Base-by-base conservation (phyloP, 306 rosid genomes). In the Inga leiocalycina region DNA sequence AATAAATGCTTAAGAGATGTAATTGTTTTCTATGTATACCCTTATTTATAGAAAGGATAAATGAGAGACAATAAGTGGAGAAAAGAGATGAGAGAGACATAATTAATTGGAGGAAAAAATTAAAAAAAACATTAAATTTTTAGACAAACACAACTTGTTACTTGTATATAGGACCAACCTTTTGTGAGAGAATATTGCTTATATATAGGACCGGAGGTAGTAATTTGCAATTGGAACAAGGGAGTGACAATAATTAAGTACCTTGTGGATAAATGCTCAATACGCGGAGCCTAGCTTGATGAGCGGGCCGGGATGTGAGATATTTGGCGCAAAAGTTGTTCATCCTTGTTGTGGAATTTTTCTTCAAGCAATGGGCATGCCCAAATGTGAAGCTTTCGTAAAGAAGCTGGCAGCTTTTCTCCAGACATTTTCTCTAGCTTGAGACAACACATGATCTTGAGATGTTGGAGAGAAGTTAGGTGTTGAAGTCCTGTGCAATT, bases 321-420 rank as follows among this genome's bases (percentile, higher is more conserved):
- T n/a, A 57, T 57, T 3, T 3, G 1, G 65, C 5, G 0, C 15
- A n/a, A 0, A 57, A 57, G 12, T 8, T 57, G 1, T 57, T 9
- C 5, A 41, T 73, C 5, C 74, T 61, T 74, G 32, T 0, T 64
- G 14, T 66, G 20, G 75, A 73, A 81, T 13, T 1, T 19, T 74
- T 81, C 15, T 22, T 5, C 34, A 20, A 74, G 9, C 74, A 73
- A 74, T 17, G 30, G n/a, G 49, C 43, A 0, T 0, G 0, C 0
- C 6, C 0, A 0, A 10, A 81, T 64, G 4, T 0, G 0, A 20
- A 81, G 75, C 12, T 46, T 3, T 34, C 12, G 9, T 10, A 81
- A 74, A 35, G 80, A 79, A 61, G 27, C 1, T n/a, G 80, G 73
- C 22, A 74, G 22, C 37, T 59, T 59, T 39, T 84, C 80, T 49